Conservation (phyloP, 768 basidiomycete species). For the Dacryopinax primogenitus region DNA sequence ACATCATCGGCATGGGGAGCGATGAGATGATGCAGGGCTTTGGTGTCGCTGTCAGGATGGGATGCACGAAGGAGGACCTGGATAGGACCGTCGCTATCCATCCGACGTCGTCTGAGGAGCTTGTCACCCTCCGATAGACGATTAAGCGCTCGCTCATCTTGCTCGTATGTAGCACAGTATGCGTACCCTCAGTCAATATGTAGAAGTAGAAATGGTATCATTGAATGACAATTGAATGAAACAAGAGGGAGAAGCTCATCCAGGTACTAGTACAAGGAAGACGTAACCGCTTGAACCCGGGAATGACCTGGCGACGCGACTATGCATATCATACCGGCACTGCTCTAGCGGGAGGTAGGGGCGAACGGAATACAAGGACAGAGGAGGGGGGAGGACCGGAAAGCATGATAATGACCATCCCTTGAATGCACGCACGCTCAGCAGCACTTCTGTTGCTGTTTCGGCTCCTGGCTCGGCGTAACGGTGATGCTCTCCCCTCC, state of each 20-base stretch:
- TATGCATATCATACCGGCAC: slow-evolving; percentile 6
- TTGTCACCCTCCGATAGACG: slow-evolving; percentile 14
- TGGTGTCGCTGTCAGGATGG: slow-evolving; percentile 96
- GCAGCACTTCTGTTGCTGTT: slow-evolving; percentile 32
- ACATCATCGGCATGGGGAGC: slow-evolving; percentile 80
- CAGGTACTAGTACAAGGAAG: slow-evolving; percentile 9
- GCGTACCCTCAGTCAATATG: neutral
- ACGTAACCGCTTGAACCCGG: neutral
- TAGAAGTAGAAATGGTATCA: neutral
- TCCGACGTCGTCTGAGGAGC: slow-evolving; percentile 38
- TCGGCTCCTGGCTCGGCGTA: slow-evolving; percentile 43
- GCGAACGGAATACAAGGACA: neutral
- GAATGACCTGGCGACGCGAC: neutral
- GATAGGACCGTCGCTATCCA: slow-evolving; percentile 88
- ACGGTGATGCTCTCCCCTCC: slow-evolving; percentile 77
- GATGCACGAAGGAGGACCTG: slow-evolving; percentile 57
- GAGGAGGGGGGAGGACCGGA: too few species aligned
- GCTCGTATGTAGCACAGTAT: neutral
- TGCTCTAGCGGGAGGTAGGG: neutral
- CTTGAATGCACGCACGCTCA: slow-evolving; percentile 16
- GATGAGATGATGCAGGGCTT: slow-evolving; percentile 96
- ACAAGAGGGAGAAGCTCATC: neutral
- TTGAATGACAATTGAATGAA: neutral
- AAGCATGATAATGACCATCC: neutral
- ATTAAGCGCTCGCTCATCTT: neutral